A percentile compares a stretch with the other conserved stretches of the same genome.
Evolutionary conservation across 2,329 filamentous ascomycete species (phyloP).

Genomic region (Diaporthe citri): DNA sequence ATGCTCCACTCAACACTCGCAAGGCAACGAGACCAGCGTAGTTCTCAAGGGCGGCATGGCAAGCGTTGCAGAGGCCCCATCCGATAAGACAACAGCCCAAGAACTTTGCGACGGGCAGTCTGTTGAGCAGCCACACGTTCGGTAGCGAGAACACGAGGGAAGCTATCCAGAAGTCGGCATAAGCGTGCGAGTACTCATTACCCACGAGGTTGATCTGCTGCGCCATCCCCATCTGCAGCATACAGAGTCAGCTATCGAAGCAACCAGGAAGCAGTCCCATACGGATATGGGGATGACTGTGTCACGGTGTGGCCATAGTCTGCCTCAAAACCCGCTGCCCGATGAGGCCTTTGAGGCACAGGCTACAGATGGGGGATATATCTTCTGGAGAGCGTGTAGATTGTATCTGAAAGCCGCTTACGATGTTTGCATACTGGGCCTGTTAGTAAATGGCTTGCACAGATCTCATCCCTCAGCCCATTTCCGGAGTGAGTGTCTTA

Average conservation of each 20-base stretch:
- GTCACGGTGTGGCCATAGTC: no score
- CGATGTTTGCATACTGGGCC: neutral
- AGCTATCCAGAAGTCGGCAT: constrained; percentile 39
- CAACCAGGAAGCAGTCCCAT: no score
- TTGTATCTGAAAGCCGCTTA: no score
- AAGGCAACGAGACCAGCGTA: constrained; percentile 46
- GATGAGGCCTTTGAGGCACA: no score
- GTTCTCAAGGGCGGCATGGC: constrained; percentile 45
- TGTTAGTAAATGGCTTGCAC: neutral
- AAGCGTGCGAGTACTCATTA: constrained; percentile 20
- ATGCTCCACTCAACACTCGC: constrained; percentile 47
- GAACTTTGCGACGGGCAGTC: constrained; percentile 40
- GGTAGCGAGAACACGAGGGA: constrained; percentile 35
- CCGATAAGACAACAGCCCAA: constrained; percentile 38
- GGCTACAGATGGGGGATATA: no score
- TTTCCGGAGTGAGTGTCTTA: neutral
- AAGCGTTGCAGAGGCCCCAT: constrained; percentile 44
- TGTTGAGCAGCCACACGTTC: constrained; percentile 36
- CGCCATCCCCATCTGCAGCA: constrained; percentile 2
- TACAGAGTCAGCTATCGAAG: no score
- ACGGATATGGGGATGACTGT: no score
- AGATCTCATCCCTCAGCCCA: no score
- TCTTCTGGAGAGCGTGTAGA: no score
- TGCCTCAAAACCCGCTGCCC: no score
- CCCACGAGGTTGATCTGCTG: neutral